phyloP scores from a whole-genome alignment of 2,329 filamentous ascomycete genomes.

The Colletotrichum sp. region DNA sequence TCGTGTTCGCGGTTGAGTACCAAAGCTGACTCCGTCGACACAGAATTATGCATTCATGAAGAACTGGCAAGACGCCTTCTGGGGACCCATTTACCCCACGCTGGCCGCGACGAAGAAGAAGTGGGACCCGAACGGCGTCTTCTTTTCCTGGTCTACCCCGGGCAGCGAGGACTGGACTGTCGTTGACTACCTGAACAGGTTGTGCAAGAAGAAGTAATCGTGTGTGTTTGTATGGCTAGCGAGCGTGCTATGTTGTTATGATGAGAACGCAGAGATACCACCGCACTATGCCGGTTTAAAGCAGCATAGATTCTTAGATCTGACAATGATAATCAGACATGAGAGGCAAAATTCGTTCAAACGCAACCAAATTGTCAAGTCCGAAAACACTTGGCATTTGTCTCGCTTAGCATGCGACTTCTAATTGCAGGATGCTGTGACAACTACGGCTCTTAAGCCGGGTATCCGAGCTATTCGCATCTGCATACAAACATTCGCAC shows the following conservation, averaged over 20 bases:
- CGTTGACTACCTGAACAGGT: conserved; percentile 15
- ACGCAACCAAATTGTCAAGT: background rate
- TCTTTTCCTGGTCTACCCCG: conserved; percentile 36
- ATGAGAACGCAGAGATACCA: background rate
- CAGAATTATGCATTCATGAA: conserved; percentile 22
- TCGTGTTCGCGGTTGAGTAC: background rate
- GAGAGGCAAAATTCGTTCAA: background rate
- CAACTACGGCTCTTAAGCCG: background rate
- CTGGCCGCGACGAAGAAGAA: conserved; percentile 52
- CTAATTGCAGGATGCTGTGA: background rate
- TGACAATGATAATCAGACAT: background rate
- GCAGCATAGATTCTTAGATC: background rate
- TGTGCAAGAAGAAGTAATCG: conserved; percentile 16
- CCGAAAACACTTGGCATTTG: background rate
- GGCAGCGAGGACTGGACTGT: conserved; percentile 19
- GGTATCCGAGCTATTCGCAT: background rate
- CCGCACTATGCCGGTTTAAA: background rate
- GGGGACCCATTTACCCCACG: conserved; percentile 17
- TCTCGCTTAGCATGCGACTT: background rate
- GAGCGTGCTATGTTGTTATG: background rate
- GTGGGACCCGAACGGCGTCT: conserved; percentile 51
- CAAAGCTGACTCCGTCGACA: background rate
- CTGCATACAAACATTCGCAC: background rate
- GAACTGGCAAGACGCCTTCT: conserved; percentile 21
- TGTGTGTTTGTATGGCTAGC: background rate